phyloP scores from a whole-genome alignment of 306 rosid species.

The Malus asiatica region DNA sequence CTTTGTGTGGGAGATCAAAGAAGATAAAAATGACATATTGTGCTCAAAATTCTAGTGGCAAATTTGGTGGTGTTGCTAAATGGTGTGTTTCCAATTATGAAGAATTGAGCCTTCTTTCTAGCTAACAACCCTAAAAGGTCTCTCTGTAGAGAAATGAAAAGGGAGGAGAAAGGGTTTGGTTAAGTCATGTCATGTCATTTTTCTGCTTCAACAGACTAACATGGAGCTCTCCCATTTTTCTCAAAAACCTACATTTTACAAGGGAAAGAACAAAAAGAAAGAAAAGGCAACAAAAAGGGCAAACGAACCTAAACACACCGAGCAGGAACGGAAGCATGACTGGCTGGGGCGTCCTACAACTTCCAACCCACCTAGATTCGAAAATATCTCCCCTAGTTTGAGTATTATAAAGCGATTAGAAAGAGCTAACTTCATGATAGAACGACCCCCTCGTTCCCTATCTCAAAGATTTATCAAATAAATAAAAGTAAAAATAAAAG shows the following conservation, averaged over 20 bases:
- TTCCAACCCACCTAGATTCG: too few species aligned
- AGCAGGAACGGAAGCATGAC: too few species aligned
- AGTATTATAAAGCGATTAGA: too few species aligned
- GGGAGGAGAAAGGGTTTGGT: neutral
- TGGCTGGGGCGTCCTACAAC: too few species aligned
- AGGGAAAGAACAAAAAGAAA: neutral
- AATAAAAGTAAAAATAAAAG: too few species aligned
- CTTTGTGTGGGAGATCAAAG: conserved; percentile 23
- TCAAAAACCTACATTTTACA: neutral
- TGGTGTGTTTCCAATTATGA: neutral
- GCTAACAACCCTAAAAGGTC: neutral
- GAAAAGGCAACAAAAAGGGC: neutral
- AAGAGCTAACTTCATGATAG: too few species aligned
- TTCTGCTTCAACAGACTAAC: neutral
- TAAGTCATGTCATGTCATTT: neutral
- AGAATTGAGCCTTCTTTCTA: neutral
- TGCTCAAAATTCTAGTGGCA: conserved; percentile 3
- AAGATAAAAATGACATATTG: conserved; percentile 13
- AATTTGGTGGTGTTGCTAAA: neutral
- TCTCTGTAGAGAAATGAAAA: neutral
- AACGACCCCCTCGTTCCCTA: too few species aligned
- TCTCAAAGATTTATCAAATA: too few species aligned
- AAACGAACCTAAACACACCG: too few species aligned
- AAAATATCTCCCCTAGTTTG: too few species aligned
- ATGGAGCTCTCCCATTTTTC: neutral